A percentile compares a stretch with the other conserved stretches of the same genome.
These are phyloP conservation scores for Nephelium lappaceum DNA, from an alignment of 345 rosid genomes.

Conservation along the genomic window DNA sequence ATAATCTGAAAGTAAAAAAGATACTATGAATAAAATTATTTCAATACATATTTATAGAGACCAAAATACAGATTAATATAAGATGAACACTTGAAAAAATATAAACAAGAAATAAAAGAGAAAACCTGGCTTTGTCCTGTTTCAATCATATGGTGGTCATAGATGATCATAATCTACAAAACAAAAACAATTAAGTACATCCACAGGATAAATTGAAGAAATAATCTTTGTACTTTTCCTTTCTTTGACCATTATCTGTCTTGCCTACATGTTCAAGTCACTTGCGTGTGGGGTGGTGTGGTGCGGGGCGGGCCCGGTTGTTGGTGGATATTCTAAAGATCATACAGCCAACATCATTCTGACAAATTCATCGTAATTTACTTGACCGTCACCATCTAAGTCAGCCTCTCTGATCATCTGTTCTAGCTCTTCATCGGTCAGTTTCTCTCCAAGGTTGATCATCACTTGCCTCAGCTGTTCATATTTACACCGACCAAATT, in stretches of 20 bases:
- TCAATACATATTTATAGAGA: not conserved
- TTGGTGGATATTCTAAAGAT: too few species aligned
- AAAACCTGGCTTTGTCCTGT: not conserved
- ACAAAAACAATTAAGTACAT: not conserved
- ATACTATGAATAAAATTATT: too few species aligned
- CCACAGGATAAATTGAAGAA: not conserved
- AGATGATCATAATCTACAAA: not conserved
- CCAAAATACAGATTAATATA: not conserved
- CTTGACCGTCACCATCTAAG: slow-evolving; percentile 62
- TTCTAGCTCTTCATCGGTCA: slow-evolving; percentile 55
- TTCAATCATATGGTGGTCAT: too few species aligned
- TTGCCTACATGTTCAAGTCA: not conserved
- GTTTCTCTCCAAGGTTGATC: slow-evolving; percentile 55
- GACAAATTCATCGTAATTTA: slow-evolving; percentile 70
- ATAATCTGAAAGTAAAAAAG: too few species aligned
- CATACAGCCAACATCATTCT: slow-evolving; percentile 55
- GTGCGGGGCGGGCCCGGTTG: too few species aligned
- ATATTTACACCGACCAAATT: not conserved
- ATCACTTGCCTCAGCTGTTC: slow-evolving; percentile 57
- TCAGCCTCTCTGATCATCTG: slow-evolving; percentile 61
- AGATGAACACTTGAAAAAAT: too few species aligned
- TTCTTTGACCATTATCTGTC: not conserved
- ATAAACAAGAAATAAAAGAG: too few species aligned
- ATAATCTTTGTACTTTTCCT: too few species aligned
- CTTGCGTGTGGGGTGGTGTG: too few species aligned